Evolutionary conservation across 768 basidiomycete species (phyloP).

Genomic region (Termitomyces sp.): DNA sequence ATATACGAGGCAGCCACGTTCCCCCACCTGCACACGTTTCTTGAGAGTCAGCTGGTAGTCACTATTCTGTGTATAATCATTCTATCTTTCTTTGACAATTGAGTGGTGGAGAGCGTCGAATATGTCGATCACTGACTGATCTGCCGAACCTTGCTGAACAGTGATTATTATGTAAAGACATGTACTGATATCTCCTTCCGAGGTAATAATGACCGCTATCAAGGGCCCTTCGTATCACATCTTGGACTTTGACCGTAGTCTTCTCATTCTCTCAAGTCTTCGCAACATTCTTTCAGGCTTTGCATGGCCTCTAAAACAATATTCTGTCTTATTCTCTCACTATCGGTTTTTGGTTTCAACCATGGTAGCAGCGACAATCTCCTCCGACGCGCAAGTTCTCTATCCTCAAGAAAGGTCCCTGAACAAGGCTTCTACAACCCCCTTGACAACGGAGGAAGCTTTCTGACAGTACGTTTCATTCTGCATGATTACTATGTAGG

Average conservation of each 20-base stretch:
- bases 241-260: background rate
- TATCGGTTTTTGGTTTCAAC: conserved; percentile 17
- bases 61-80: background rate
- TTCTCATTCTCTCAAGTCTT: background rate
- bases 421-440: conserved; percentile 59
- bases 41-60: background rate
- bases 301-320: conserved; percentile 16
- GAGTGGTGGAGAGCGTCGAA: background rate
- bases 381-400: conserved; percentile 8
- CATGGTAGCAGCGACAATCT: conserved; percentile 2
- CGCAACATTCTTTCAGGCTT: background rate
- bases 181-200: background rate
- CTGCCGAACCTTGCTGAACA: no score
- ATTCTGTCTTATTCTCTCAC: conserved; percentile 25
- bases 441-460: conserved; percentile 47
- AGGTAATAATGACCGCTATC: background rate
- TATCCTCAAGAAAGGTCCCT: conserved; percentile 33
- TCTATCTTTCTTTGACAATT: background rate
- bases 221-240: background rate
- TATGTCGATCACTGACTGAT: background rate
- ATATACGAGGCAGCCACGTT: background rate
- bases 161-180: conserved; percentile 5
- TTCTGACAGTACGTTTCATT: conserved; percentile 57
- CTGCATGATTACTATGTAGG: background rate
- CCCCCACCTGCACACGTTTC: background rate